phyloP scores from a whole-genome alignment of 2,329 filamentous ascomycete genomes.

The Penicillium sclerotiorum region DNA sequence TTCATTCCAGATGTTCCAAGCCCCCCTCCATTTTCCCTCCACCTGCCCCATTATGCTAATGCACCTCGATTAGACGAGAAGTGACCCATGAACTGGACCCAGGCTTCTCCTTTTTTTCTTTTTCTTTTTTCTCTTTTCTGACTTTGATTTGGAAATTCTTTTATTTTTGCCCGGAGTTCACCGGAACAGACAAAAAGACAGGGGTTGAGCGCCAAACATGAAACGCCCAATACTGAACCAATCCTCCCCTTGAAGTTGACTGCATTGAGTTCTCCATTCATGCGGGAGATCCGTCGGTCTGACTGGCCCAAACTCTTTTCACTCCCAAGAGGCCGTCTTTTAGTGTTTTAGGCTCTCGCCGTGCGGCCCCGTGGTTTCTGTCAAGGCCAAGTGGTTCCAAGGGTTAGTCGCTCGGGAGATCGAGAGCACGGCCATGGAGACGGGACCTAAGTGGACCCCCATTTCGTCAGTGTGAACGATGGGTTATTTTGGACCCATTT shows the following conservation, averaged over 20 bases:
- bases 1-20: neutral
- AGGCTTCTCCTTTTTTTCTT: neutral
- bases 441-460: conserved; percentile 11
- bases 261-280: neutral
- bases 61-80: conserved; percentile 16
- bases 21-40: neutral
- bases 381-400: neutral
- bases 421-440: conserved; percentile 7
- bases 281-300: neutral
- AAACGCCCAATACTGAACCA: neutral
- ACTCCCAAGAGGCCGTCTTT: neutral
- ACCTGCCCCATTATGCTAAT: conserved; percentile 17
- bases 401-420: conserved; percentile 8
- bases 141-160: too few species aligned
- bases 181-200: conserved; percentile 7
- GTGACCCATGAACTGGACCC: neutral
- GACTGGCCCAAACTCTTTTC: neutral
- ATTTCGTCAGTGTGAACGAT: conserved; percentile 18
- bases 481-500: conserved; percentile 7
- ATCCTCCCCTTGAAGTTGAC: neutral
- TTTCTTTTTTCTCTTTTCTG: too few species aligned
- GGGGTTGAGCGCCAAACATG: neutral
- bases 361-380: neutral
- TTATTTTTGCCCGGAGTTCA: conserved; percentile 11
- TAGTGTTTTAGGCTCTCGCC: too few species aligned